These are phyloP conservation scores for Psilocybe subaeruginosa DNA, from an alignment of 768 basidiomycete genomes.

Conservation along the genomic window DNA sequence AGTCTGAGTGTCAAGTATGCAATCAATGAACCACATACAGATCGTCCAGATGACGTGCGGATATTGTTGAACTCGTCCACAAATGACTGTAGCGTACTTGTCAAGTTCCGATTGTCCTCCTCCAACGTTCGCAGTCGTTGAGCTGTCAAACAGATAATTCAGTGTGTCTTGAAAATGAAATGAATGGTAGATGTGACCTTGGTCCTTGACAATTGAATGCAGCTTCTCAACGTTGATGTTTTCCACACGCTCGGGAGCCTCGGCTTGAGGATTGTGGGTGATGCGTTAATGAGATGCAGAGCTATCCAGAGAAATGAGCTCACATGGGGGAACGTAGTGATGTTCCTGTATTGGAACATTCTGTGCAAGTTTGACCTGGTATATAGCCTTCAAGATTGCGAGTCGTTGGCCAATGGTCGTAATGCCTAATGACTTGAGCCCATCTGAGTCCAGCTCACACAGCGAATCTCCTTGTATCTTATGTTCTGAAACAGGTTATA, in stretches of 20 bases:
- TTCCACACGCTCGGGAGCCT: slow-evolving; percentile 32
- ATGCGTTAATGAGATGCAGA: slow-evolving; percentile 1
- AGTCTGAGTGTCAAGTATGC: slow-evolving; percentile 3
- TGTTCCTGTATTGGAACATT: slow-evolving; percentile 82
- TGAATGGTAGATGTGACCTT: slow-evolving; percentile 51
- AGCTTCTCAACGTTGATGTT: slow-evolving; percentile 67
- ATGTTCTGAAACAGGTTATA: slow-evolving; percentile 55
- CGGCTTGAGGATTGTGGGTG: slow-evolving; percentile 27
- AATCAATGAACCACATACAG: slow-evolving; percentile 29
- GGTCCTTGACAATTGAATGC: slow-evolving; percentile 68
- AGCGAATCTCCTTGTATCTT: slow-evolving; percentile 91
- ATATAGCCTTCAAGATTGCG: slow-evolving; percentile 90
- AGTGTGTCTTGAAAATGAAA: slow-evolving; percentile 5
- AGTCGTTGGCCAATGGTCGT: slow-evolving; percentile 91
- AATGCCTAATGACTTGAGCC: slow-evolving; percentile 86
- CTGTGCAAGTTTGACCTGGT: slow-evolving; percentile 84
- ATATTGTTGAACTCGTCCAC: slow-evolving; percentile 65
- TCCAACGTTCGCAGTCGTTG: slow-evolving; percentile 72
- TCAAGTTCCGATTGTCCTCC: slow-evolving; percentile 76
- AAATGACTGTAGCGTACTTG: slow-evolving; percentile 60
- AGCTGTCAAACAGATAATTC: slow-evolving; percentile 40
- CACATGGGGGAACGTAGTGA: slow-evolving; percentile 89
- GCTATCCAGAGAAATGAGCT: slow-evolving; percentile 27
- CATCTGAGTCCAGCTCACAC: slow-evolving; percentile 79
- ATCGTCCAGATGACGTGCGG: slow-evolving; percentile 42